A percentile compares a stretch with the other conserved stretches of the same genome.
Evolutionary conservation across 2,329 filamentous ascomycete species (phyloP).

Genomic region (Orbilia brochopaga): DNA sequence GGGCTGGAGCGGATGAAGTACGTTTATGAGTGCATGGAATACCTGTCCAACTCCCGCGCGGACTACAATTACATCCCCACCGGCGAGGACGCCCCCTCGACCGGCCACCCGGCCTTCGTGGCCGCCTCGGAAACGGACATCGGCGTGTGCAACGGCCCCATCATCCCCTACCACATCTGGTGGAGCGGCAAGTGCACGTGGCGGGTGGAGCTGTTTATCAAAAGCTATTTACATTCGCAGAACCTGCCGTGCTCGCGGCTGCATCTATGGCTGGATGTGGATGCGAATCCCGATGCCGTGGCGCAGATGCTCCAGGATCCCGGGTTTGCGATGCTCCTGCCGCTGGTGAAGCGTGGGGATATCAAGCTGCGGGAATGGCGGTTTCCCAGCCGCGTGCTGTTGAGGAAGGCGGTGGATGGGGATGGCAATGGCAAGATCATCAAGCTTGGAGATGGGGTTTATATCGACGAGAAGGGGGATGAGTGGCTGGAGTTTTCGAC

Average conservation of each 20-base stretch:
- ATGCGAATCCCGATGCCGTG: conserved; percentile 62
- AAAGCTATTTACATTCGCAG: conserved; percentile 66
- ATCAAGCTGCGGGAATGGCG: conserved; percentile 64
- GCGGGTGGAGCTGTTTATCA: conserved; percentile 66
- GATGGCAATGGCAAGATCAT: conserved; percentile 62
- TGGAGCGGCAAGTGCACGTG: conserved; percentile 66
- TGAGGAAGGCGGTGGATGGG: conserved; percentile 63
- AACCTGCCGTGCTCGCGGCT: conserved; percentile 65
- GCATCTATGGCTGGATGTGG: conserved; percentile 65
- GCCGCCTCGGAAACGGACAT: conserved; percentile 58
- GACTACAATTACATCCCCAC: conserved; percentile 63
- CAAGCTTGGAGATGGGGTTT: conserved; percentile 63
- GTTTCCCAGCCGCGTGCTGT: conserved; percentile 63
- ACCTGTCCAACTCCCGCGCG: conserved; percentile 61
- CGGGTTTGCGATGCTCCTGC: conserved; percentile 64
- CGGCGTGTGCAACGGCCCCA: conserved; percentile 65
- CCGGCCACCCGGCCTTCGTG: conserved; percentile 57
- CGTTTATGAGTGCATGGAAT: conserved; percentile 64
- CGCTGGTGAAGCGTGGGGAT: conserved; percentile 64
- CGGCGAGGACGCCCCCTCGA: conserved; percentile 52
- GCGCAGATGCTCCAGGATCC: conserved; percentile 64
- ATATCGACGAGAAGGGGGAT: conserved; percentile 62
- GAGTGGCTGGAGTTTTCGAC: conserved; percentile 64
- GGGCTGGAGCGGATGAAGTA: conserved; percentile 66
- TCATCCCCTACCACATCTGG: conserved; percentile 65